These are phyloP conservation scores for Globisporangium abappressorium DNA, from an alignment of 352 stramenopile species.

Conservation along the genomic window DNA sequence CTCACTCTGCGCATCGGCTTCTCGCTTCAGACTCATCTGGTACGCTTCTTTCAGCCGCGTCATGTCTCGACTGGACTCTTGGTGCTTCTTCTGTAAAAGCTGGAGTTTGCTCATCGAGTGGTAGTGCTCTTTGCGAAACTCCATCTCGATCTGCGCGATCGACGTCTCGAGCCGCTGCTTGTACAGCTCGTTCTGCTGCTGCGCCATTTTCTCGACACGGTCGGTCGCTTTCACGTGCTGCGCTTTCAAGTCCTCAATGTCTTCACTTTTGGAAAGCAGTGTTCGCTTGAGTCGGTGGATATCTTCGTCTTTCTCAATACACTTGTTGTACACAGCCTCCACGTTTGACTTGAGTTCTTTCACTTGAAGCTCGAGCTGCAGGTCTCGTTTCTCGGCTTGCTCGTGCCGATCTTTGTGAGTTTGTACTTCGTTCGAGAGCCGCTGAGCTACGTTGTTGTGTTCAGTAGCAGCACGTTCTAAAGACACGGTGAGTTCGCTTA, in stretches of 20 bases:
- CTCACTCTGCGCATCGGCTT: slow-evolving; percentile 39
- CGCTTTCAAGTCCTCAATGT: slow-evolving; percentile 45
- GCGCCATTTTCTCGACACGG: slow-evolving; percentile 47
- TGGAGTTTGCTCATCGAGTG: slow-evolving; percentile 43
- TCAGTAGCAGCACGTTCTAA: slow-evolving; percentile 9
- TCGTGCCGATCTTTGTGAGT: slow-evolving; percentile 33
- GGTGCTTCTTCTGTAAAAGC: slow-evolving; percentile 40
- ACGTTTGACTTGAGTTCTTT: slow-evolving; percentile 44
- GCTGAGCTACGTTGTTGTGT: slow-evolving; percentile 2
- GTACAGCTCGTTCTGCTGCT: slow-evolving; percentile 62
- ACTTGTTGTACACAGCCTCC: slow-evolving; percentile 45
- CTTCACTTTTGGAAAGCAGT: slow-evolving; percentile 37
- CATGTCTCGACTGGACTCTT: slow-evolving; percentile 34
- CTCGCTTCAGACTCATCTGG: slow-evolving; percentile 44
- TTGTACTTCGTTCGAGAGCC: slow-evolving; percentile 25
- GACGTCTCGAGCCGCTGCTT: slow-evolving; percentile 52
- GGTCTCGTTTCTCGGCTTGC: slow-evolving; percentile 28
- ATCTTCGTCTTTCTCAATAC: slow-evolving; percentile 54
- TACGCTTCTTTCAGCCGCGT: slow-evolving; percentile 44
- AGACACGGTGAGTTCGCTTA: background rate
- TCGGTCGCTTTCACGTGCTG: slow-evolving; percentile 48
- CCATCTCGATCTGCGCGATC: slow-evolving; percentile 62
- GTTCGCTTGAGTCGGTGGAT: slow-evolving; percentile 50
- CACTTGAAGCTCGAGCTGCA: slow-evolving; percentile 43
- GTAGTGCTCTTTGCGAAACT: slow-evolving; percentile 67